Conservation (phyloP, 805 yeast species). For the Candida germanica region DNA sequence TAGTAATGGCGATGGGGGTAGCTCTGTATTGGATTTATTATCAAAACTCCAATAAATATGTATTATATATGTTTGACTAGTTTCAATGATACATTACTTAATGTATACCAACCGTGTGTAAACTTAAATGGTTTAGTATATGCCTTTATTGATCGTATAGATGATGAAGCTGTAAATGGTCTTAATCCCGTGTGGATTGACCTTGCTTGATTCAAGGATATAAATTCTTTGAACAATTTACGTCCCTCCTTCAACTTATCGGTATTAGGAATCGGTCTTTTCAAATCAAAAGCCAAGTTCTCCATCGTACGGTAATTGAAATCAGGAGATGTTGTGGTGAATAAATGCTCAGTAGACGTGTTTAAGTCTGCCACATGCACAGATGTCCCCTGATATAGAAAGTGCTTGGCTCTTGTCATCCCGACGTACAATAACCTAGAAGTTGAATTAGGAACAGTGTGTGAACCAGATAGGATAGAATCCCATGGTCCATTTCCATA, state of each 20-base stretch:
- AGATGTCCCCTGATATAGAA: slow-evolving; percentile 35
- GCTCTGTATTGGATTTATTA: slow-evolving; percentile 29
- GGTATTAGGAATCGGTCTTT: slow-evolving; percentile 10
- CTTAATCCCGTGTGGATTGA: too few relatives aligned
- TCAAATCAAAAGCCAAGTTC: slow-evolving; percentile 7
- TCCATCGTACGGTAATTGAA: not conserved
- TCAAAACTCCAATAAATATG: slow-evolving; percentile 20
- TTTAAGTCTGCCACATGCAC: slow-evolving; percentile 8
- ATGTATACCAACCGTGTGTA: too few relatives aligned
- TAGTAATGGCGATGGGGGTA: too few relatives aligned
- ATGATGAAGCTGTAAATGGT: too few relatives aligned
- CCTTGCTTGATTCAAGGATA: not conserved
- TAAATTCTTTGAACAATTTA: slow-evolving; percentile 3
- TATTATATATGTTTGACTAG: slow-evolving; percentile 2
- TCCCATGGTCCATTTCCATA: slow-evolving; percentile 15
- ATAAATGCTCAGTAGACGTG: slow-evolving; percentile 5
- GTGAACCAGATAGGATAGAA: slow-evolving; percentile 8
- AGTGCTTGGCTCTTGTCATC: slow-evolving; percentile 56
- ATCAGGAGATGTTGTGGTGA: slow-evolving; percentile 15
- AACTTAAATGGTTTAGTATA: too few relatives aligned
- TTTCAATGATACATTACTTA: too few relatives aligned
- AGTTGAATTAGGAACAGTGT: slow-evolving; percentile 15
- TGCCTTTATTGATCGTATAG: too few relatives aligned
- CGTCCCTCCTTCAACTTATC: slow-evolving; percentile 8
- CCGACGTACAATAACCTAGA: slow-evolving; percentile 60